Conservation (phyloP, 2,329 filamentous ascomycete genomes). For the Westerdykella ornata region DNA sequence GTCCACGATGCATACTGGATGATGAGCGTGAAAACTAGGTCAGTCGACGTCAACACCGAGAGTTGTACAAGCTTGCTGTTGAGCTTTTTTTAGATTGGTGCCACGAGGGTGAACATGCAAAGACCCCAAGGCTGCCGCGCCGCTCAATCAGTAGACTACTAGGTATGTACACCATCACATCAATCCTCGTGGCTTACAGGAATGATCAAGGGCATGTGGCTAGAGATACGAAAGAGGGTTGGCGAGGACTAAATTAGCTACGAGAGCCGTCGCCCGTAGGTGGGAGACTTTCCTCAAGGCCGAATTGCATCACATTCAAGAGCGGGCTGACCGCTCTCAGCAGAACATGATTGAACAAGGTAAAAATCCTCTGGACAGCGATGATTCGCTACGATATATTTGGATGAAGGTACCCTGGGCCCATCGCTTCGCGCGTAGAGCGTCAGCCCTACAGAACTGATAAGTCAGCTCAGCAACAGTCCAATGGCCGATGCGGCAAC, state of each 20-base stretch:
- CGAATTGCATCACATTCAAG: background rate
- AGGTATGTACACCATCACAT: no score
- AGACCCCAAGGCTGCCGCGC: no score
- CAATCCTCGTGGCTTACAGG: no score
- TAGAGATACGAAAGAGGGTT: background rate
- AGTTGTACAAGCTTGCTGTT: no score
- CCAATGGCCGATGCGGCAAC: conserved; percentile 1
- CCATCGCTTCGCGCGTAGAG: conserved; percentile 7
- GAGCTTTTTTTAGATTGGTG: no score
- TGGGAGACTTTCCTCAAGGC: conserved; percentile 1
- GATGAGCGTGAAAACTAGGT: no score
- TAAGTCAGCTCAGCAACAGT: conserved; percentile 4
- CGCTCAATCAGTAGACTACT: no score
- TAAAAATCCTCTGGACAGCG: conserved; percentile 1
- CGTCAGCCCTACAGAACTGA: conserved; percentile 12
- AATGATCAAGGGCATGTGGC: no score
- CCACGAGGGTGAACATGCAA: no score
- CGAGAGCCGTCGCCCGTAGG: conserved; percentile 2
- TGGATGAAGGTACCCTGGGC: conserved; percentile 5
- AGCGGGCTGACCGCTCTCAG: conserved; percentile 3
- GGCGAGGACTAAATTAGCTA: conserved; percentile 8
- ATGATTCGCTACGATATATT: conserved; percentile 7
- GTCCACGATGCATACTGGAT: no score
- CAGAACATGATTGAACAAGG: background rate
- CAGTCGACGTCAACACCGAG: no score